These are phyloP conservation scores for Aspergillus aculeatinus DNA, from an alignment of 2,329 filamentous ascomycete genomes.

Conservation along the genomic window DNA sequence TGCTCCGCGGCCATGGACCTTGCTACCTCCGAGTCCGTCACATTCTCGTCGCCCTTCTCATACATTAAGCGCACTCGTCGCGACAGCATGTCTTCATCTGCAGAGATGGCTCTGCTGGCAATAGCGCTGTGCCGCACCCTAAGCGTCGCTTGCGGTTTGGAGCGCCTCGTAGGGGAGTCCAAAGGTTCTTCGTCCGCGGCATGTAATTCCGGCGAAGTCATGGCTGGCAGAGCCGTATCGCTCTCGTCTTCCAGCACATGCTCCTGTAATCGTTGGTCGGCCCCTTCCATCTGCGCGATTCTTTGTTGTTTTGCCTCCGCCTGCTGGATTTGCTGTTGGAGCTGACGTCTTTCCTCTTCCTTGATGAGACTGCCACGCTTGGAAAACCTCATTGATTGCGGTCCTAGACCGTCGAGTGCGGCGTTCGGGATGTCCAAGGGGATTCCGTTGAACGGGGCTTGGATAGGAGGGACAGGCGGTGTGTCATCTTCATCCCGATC, in stretches of 20 bases:
- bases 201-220: constrained; percentile 16
- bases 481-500: constrained; percentile 31
- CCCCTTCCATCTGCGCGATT: constrained; percentile 9
- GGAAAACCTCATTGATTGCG: constrained; percentile 57
- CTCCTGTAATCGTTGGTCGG: constrained; percentile 10
- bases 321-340: constrained; percentile 33
- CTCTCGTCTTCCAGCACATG: background rate
- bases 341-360: constrained; percentile 41
- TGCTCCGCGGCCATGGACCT: constrained; percentile 39
- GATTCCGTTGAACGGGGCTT: constrained; percentile 49
- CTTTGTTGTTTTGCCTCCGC: constrained; percentile 14
- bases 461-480: constrained; percentile 35
- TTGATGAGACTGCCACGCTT: constrained; percentile 61
- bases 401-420: constrained; percentile 53
- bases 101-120: constrained; percentile 55
- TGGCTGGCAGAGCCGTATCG: constrained; percentile 2
- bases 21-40: constrained; percentile 43
- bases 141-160: constrained; percentile 37
- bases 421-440: constrained; percentile 57
- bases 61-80: constrained; percentile 65
- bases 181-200: constrained; percentile 20
- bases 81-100: constrained; percentile 63
- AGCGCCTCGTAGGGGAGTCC: constrained; percentile 27
- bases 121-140: constrained; percentile 38
- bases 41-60: constrained; percentile 58